Percentiles rank a stretch among this genome's conserved stretches.
Conservation (phyloP, 164 flowering plant genomes). For the Tinospora cordifolia region DNA sequence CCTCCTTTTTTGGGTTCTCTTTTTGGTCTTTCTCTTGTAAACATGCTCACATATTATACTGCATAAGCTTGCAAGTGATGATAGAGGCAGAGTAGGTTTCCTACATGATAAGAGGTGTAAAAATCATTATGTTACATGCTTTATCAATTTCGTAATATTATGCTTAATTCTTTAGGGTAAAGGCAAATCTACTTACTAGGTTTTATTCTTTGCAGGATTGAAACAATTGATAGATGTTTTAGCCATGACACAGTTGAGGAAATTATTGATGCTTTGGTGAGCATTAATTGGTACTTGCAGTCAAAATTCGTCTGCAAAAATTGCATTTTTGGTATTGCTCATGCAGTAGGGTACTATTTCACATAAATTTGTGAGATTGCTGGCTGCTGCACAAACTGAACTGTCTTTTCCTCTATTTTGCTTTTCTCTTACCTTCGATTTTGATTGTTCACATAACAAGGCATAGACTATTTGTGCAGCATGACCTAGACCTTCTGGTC, state of each 20-base stretch:
- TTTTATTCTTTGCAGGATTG: slow-evolving; percentile 43
- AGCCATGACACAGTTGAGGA: slow-evolving; percentile 83
- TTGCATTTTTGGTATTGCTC: neutral
- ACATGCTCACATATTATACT: too few relatives aligned
- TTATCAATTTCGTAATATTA: neutral
- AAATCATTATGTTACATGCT: neutral
- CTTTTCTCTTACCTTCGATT: neutral
- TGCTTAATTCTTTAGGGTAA: neutral
- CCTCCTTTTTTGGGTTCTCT: too few relatives aligned
- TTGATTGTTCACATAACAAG: neutral
- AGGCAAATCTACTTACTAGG: neutral
- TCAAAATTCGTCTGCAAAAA: neutral
- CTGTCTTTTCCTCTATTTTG: neutral
- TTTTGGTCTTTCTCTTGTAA: too few relatives aligned
- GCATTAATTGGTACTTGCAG: slow-evolving; percentile 12
- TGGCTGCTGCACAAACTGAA: neutral
- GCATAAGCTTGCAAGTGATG: neutral
- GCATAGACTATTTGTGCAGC: neutral
- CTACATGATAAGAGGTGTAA: neutral
- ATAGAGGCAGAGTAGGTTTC: neutral
- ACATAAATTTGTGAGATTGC: neutral
- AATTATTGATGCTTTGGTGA: slow-evolving; percentile 80
- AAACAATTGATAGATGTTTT: slow-evolving; percentile 70
- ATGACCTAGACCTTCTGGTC: neutral
- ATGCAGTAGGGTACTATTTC: neutral